Conservation (phyloP, 495 filamentous ascomycete genomes). For the Hyaloscypha variabilis region DNA sequence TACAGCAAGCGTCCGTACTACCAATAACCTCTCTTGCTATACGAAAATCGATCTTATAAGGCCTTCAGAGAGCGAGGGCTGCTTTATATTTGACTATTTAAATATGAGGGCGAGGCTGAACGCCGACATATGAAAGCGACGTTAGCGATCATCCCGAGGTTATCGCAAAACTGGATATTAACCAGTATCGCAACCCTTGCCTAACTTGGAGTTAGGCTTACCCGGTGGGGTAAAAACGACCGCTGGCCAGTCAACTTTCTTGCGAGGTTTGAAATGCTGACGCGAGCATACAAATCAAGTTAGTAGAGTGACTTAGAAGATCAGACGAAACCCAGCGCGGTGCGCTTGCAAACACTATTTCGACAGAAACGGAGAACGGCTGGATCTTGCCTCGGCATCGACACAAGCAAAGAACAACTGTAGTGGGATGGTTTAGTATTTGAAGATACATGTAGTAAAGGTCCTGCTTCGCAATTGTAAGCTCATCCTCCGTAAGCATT, state of each 20-base stretch:
- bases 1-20: background rate
- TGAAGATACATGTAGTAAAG: too few species aligned
- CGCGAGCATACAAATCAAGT: background rate
- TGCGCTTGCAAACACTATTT: background rate
- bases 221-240: background rate
- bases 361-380: background rate
- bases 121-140: background rate
- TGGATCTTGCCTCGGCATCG: background rate
- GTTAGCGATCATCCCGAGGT: background rate
- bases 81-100: too few species aligned
- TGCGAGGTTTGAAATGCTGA: background rate
- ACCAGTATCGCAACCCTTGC: too few species aligned
- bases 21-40: background rate
- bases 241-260: background rate
- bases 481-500: too few species aligned
- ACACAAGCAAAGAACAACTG: too few species aligned
- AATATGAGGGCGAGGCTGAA: background rate
- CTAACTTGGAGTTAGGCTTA: background rate
- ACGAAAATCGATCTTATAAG: too few species aligned
- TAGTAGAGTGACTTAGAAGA: background rate
- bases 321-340: background rate
- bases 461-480: too few species aligned
- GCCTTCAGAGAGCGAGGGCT: too few species aligned
- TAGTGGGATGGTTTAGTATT: too few species aligned
- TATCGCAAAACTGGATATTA: background rate